Conservation (phyloP, 352 stramenopile genomes). For the Globisporangium barbulae region DNA sequence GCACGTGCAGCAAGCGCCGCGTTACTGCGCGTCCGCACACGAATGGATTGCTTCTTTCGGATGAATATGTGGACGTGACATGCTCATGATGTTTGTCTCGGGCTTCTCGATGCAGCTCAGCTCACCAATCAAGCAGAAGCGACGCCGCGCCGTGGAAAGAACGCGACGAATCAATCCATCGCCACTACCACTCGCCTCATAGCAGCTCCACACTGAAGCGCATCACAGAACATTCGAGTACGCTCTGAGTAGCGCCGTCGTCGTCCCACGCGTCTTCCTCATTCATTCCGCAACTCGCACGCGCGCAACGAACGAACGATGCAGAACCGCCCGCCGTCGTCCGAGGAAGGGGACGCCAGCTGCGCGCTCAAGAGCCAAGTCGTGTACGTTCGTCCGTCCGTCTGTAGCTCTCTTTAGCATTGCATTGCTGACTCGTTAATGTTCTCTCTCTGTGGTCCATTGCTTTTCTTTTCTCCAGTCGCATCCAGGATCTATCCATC, state of each 20-base stretch:
- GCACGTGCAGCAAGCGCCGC: slow-evolving; percentile 1
- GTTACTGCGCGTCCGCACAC: slow-evolving; percentile 5
- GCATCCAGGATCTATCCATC: slow-evolving; percentile 40
- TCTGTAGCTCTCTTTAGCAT: neutral
- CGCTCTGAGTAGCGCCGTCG: neutral
- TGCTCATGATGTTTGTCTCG: neutral
- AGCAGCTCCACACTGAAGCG: neutral
- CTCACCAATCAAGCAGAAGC: neutral
- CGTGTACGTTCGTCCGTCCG: neutral
- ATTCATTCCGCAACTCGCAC: neutral
- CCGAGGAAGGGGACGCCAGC: neutral
- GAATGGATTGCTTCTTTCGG: slow-evolving; percentile 1
- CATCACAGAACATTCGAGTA: neutral
- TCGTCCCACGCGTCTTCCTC: neutral
- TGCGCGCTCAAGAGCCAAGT: slow-evolving; percentile 7
- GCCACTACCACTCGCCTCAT: neutral
- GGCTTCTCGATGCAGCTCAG: neutral
- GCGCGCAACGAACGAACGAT: neutral
- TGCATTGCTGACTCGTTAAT: neutral
- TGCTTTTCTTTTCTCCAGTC: slow-evolving; percentile 3
- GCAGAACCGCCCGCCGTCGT: slow-evolving; percentile 7
- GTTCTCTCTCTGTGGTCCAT: neutral
- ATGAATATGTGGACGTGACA: neutral
- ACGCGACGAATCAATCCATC: neutral
- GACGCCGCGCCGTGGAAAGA: neutral